Conservation (phyloP, 2,329 filamentous ascomycete species). For the Xylaria sp. region DNA sequence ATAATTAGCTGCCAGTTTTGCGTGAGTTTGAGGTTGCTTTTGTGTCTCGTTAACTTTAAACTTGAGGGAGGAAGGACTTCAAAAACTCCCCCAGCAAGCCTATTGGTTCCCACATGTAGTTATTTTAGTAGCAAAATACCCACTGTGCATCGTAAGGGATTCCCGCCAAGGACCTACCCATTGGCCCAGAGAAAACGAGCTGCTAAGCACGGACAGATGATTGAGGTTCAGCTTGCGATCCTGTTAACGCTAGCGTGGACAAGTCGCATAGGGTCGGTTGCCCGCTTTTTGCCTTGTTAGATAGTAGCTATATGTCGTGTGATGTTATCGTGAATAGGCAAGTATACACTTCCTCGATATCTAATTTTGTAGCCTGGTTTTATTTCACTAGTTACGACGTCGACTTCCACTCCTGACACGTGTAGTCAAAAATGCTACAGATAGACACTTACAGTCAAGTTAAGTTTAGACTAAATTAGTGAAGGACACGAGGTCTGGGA, state of each 20-base stretch:
- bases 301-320: too few species aligned
- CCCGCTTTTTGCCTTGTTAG: neutral
- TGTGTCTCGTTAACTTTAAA: conserved; percentile 10
- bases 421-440: neutral
- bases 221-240: neutral
- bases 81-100: neutral
- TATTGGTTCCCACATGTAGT: neutral
- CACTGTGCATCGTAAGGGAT: neutral
- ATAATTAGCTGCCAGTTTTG: neutral
- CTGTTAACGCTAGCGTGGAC: too few species aligned
- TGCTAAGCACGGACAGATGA: neutral
- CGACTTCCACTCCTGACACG: neutral
- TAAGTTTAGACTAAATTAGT: neutral
- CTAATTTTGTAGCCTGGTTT: neutral
- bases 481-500: neutral
- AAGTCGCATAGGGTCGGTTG: too few species aligned
- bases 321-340: neutral
- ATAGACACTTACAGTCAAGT: neutral
- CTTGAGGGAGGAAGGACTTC: neutral
- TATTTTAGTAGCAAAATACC: neutral
- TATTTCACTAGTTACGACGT: neutral
- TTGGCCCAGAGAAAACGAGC: neutral
- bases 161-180: conserved; percentile 3
- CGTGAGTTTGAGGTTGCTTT: conserved; percentile 2
- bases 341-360: neutral